These are phyloP conservation scores for Stephania yunnanensis DNA, from an alignment of 164 flowering plant genomes.

Conservation along the genomic window DNA sequence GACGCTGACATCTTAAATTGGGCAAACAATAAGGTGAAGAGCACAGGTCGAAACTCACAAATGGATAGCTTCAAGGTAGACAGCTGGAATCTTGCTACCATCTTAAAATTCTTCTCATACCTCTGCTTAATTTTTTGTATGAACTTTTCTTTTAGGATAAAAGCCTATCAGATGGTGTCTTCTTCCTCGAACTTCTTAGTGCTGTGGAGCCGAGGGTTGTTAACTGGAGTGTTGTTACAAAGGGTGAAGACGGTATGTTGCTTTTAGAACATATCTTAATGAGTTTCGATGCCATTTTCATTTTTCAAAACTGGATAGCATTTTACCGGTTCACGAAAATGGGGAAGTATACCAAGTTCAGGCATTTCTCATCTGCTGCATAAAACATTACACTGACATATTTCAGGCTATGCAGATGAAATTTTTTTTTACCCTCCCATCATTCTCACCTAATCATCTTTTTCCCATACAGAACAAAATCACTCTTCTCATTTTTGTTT, in stretches of 20 bases:
- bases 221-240: constrained; percentile 87
- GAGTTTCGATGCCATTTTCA: background rate
- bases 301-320: background rate
- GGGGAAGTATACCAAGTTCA: background rate
- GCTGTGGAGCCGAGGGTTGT: constrained; percentile 92
- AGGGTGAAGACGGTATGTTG: constrained; percentile 71
- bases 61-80: constrained; percentile 86
- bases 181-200: constrained; percentile 93
- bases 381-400: background rate
- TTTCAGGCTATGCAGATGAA: no score
- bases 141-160: constrained; percentile 53
- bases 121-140: background rate
- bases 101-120: background rate
- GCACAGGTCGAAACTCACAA: constrained; percentile 53
- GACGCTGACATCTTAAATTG: constrained; percentile 79
- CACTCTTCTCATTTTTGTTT: constrained; percentile 1
- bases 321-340: background rate
- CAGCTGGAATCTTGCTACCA: background rate
- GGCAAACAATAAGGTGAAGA: constrained; percentile 80
- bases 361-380: background rate
- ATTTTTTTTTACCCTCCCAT: no score
- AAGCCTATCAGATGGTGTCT: constrained; percentile 72
- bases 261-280: background rate
- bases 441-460: no score
- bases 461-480: background rate